These are phyloP conservation scores for Phaeolepiota aurea DNA, from an alignment of 768 basidiomycete genomes.

Conservation along the genomic window DNA sequence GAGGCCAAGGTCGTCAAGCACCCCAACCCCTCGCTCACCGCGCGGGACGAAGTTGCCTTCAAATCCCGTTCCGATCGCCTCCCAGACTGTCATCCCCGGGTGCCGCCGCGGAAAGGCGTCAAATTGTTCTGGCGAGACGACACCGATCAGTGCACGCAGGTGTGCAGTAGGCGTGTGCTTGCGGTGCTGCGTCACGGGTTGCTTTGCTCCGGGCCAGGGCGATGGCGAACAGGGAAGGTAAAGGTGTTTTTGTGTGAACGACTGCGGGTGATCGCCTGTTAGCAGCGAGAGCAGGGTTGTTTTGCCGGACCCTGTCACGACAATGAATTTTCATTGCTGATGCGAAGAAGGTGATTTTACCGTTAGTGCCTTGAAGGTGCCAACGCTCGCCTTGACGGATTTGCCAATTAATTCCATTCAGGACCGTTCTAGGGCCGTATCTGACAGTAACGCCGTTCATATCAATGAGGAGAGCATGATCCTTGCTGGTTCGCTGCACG, in stretches of 20 bases:
- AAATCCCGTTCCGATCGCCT: constrained; percentile 84
- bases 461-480: constrained; percentile 35
- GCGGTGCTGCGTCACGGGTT: constrained; percentile 55
- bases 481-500: background rate
- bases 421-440: constrained; percentile 62
- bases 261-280: constrained; percentile 93
- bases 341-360: constrained; percentile 24
- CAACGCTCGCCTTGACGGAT: constrained; percentile 78
- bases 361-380: constrained; percentile 88
- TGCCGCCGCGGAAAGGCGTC: constrained; percentile 79
- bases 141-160: constrained; percentile 62
- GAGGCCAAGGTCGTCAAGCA: constrained; percentile 25
- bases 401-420: constrained; percentile 75
- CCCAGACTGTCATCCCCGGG: constrained; percentile 58
- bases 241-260: constrained; percentile 60
- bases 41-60: constrained; percentile 69
- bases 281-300: constrained; percentile 86
- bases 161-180: constrained; percentile 56
- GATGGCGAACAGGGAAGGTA: constrained; percentile 16
- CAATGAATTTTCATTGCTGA: background rate
- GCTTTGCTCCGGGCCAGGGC: background rate
- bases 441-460: constrained; percentile 61
- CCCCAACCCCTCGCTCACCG: constrained; percentile 35
- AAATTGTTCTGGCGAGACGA: constrained; percentile 83
- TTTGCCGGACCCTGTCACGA: constrained; percentile 75